Evolutionary conservation across 1,139 yeast species (phyloP).

Genomic region (Suhomyces guaymorum): DNA sequence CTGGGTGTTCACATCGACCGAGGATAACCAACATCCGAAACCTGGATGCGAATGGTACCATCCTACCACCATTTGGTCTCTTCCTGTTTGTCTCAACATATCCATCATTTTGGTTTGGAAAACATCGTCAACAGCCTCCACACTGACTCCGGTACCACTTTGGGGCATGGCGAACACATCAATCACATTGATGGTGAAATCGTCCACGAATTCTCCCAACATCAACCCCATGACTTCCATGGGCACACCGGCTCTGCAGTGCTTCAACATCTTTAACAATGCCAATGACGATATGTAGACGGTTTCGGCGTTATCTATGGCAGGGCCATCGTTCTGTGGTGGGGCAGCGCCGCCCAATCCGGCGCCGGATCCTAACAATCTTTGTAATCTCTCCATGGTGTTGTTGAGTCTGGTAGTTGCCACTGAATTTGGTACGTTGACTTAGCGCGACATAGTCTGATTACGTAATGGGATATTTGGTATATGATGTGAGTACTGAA

Average conservation of each 20-base stretch:
- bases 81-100: slow-evolving; percentile 96
- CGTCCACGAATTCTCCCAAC: slow-evolving; percentile 98
- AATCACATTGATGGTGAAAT: slow-evolving; percentile 93
- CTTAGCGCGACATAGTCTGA: neutral
- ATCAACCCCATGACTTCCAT: slow-evolving; percentile 99
- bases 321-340: slow-evolving; percentile 67
- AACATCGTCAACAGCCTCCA: slow-evolving; percentile 98
- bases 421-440: slow-evolving; percentile 6
- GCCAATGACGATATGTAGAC: slow-evolving; percentile 96
- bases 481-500: too few species aligned
- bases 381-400: slow-evolving; percentile 71
- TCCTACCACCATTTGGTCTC: slow-evolving; percentile 98
- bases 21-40: slow-evolving; percentile 98
- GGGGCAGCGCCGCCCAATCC: slow-evolving; percentile 57
- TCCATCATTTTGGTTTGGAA: slow-evolving; percentile 99
- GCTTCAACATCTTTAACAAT: slow-evolving; percentile 91
- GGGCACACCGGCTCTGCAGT: slow-evolving; percentile 98
- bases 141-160: slow-evolving; percentile 97
- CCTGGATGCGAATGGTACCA: slow-evolving; percentile 99
- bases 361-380: slow-evolving; percentile 63
- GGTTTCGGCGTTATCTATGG: slow-evolving; percentile 93
- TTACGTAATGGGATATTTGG: too few species aligned
- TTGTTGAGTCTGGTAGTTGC: slow-evolving; percentile 3
- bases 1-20: slow-evolving; percentile 96
- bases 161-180: slow-evolving; percentile 99